A percentile compares a stretch with the other conserved stretches of the same genome.
These are phyloP conservation scores for Primulina huaijiensis DNA, from an alignment of 257 asterid genomes.

Conservation along the genomic window DNA sequence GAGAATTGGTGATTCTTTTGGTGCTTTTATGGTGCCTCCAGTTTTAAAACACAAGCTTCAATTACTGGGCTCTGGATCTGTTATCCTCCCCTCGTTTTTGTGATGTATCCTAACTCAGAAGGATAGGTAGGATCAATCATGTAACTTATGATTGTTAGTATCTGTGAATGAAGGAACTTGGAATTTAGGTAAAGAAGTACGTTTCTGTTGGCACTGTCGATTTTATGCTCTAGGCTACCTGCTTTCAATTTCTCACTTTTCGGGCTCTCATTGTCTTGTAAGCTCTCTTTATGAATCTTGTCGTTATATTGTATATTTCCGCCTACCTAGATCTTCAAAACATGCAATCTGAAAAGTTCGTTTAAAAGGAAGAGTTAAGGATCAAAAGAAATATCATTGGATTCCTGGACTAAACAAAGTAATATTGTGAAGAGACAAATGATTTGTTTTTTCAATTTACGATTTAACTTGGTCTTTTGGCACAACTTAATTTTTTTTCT, in stretches of 20 bases:
- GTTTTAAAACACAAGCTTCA: slow-evolving; percentile 39
- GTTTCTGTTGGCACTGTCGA: slow-evolving; percentile 3
- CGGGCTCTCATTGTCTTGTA: not conserved
- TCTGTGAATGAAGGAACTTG: slow-evolving; percentile 17
- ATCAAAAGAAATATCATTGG: too few relatives aligned
- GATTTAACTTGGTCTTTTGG: too few relatives aligned
- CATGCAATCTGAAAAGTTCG: not conserved
- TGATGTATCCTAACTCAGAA: slow-evolving; percentile 25
- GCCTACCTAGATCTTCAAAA: not conserved
- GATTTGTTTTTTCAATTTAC: too few relatives aligned
- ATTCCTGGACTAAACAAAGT: too few relatives aligned
- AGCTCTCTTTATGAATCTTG: not conserved
- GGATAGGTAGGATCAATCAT: slow-evolving; percentile 30
- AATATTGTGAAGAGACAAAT: too few relatives aligned
- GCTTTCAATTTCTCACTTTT: not conserved
- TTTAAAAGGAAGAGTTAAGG: not conserved
- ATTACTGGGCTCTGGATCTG: slow-evolving; percentile 17
- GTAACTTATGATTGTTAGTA: slow-evolving; percentile 27
- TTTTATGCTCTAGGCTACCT: not conserved
- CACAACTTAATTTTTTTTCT: too few relatives aligned
- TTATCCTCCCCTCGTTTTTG: slow-evolving; percentile 25
- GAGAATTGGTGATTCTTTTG: slow-evolving; percentile 45
- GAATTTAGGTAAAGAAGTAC: not conserved
- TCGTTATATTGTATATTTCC: too few relatives aligned
- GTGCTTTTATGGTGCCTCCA: slow-evolving; percentile 37